These are phyloP conservation scores for Rhodotorula sp. DNA, from an alignment of 1,284 basidiomycete species.

Conservation along the genomic window DNA sequence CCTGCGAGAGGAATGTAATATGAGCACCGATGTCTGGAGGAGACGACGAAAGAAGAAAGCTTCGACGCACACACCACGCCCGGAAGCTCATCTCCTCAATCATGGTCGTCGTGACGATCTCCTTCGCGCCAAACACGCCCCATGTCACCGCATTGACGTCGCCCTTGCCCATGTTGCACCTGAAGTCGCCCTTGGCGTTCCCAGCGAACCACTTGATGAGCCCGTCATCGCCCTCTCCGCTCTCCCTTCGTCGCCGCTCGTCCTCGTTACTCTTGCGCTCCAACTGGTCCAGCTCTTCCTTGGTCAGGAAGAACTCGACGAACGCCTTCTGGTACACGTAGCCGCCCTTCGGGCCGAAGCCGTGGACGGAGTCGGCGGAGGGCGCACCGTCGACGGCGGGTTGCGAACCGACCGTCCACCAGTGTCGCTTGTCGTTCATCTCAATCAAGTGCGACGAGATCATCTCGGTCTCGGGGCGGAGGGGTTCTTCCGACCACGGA, in stretches of 20 bases:
- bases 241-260: slow-evolving; percentile 13
- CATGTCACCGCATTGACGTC: slow-evolving; percentile 54
- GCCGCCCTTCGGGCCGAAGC: slow-evolving; percentile 88
- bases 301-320: slow-evolving; percentile 86
- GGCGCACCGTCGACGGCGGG: slow-evolving; percentile 90
- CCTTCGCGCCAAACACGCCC: slow-evolving; percentile 52
- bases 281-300: slow-evolving; percentile 64
- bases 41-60: background rate
- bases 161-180: slow-evolving; percentile 48
- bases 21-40: background rate
- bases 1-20: slow-evolving; percentile 55
- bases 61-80: slow-evolving; percentile 58
- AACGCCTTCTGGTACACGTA: slow-evolving; percentile 98
- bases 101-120: slow-evolving; percentile 52
- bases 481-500: slow-evolving; percentile 92
- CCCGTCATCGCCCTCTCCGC: slow-evolving; percentile 34
- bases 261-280: slow-evolving; percentile 47
- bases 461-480: slow-evolving; percentile 77
- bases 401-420: slow-evolving; percentile 97
- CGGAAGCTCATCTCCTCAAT: slow-evolving; percentile 53
- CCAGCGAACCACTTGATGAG: slow-evolving; percentile 62
- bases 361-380: slow-evolving; percentile 79
- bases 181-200: slow-evolving; percentile 55
- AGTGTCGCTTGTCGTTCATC: slow-evolving; percentile 79
- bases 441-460: slow-evolving; percentile 76